phyloP scores from a whole-genome alignment of 1,284 basidiomycete genomes.

The Leccinum subrobustum region DNA sequence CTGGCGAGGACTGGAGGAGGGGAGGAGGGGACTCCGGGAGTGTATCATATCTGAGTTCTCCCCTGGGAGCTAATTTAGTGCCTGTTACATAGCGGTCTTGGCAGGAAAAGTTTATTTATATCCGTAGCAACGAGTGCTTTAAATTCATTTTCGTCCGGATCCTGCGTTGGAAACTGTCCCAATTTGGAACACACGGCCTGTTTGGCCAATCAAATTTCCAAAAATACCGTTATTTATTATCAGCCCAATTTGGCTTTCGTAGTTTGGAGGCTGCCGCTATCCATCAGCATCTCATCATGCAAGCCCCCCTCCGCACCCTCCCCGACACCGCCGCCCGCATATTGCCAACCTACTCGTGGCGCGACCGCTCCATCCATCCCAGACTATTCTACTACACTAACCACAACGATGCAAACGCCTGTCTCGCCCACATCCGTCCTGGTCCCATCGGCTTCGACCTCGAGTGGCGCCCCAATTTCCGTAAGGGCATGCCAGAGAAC shows the following conservation, averaged over 20 bases:
- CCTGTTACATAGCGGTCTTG: constrained; percentile 33
- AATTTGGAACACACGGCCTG: constrained; percentile 14
- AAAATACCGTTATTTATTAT: constrained; percentile 8
- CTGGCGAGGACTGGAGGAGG: background rate
- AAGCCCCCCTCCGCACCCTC: background rate
- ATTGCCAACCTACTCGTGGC: constrained; percentile 30
- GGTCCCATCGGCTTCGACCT: constrained; percentile 66
- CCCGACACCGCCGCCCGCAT: background rate
- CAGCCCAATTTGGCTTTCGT: constrained; percentile 16
- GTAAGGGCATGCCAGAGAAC: constrained; percentile 53
- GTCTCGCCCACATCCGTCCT: constrained; percentile 21
- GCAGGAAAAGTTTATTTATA: constrained; percentile 35
- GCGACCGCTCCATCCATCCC: constrained; percentile 5
- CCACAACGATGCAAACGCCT: constrained; percentile 22
- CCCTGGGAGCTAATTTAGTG: constrained; percentile 23
- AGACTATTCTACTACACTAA: constrained; percentile 26
- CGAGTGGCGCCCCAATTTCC: constrained; percentile 67
- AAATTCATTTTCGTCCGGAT: constrained; percentile 23
- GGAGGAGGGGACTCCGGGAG: background rate
- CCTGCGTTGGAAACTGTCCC: constrained; percentile 7
- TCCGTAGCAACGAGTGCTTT: constrained; percentile 14
- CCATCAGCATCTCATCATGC: constrained; percentile 16
- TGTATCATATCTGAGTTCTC: background rate
- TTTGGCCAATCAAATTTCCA: constrained; percentile 25
- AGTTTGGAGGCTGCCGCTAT: constrained; percentile 9